These are phyloP conservation scores for Calycina herbarum DNA, from an alignment of 2,329 filamentous ascomycete species.

Conservation along the genomic window DNA sequence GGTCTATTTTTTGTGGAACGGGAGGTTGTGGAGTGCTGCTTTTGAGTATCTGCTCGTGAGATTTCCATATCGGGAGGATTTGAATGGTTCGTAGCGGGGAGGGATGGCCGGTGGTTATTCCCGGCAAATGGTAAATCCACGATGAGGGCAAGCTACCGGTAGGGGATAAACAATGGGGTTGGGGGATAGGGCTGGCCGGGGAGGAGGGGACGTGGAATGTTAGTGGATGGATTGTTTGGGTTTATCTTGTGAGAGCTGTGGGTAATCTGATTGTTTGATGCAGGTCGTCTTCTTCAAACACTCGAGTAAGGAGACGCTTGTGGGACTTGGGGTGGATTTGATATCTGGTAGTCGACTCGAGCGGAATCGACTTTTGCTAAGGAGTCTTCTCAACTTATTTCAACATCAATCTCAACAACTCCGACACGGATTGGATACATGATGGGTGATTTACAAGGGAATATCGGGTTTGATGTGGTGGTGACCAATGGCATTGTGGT, in stretches of 20 bases:
- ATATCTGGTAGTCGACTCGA: background rate
- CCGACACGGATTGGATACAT: background rate
- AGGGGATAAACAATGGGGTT: background rate
- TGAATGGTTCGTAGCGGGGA: too few relatives aligned
- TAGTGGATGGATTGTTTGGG: background rate
- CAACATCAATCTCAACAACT: background rate
- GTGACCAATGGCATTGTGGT: constrained; percentile 46
- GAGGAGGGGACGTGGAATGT: background rate
- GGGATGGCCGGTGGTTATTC: too few relatives aligned
- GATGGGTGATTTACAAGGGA: constrained; percentile 8
- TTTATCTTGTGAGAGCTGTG: constrained; percentile 1
- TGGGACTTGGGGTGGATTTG: background rate
- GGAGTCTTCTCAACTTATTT: background rate
- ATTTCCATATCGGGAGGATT: background rate
- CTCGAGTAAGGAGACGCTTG: too few relatives aligned
- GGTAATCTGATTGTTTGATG: background rate
- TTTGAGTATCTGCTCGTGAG: background rate
- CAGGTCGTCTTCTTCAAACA: too few relatives aligned
- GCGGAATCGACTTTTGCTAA: background rate
- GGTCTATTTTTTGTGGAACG: too few relatives aligned
- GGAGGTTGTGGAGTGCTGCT: background rate
- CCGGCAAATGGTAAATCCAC: too few relatives aligned
- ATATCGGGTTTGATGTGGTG: constrained; percentile 42
- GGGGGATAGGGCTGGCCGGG: background rate
- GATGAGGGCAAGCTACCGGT: too few relatives aligned